These are phyloP conservation scores for Xylaria multiplex DNA, from an alignment of 2,329 filamentous ascomycete species.

Conservation along the genomic window DNA sequence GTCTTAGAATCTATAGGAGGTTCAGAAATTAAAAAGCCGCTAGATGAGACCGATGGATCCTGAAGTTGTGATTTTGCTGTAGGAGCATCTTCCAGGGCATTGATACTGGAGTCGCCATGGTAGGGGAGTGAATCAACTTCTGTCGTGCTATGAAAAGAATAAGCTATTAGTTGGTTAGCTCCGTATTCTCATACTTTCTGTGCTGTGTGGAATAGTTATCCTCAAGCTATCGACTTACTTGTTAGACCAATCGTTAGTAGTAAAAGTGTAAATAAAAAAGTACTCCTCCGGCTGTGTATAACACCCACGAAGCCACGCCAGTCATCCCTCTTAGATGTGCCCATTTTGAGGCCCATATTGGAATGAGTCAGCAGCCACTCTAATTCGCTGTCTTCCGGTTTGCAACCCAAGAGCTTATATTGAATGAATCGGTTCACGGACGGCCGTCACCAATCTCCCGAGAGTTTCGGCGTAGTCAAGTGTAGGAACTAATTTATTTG, in stretches of 20 bases:
- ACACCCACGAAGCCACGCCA: background rate
- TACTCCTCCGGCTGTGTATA: slow-evolving; percentile 4
- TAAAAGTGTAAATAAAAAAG: slow-evolving; percentile 17
- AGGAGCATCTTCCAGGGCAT: background rate
- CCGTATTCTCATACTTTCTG: background rate
- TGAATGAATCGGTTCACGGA: background rate
- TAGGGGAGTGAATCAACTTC: background rate
- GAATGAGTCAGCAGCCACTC: background rate
- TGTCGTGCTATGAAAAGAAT: slow-evolving; percentile 9
- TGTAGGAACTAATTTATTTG: background rate
- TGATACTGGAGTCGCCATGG: background rate
- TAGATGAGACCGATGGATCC: background rate
- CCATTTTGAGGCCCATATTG: background rate
- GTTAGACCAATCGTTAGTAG: slow-evolving; percentile 20
- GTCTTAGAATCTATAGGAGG: background rate
- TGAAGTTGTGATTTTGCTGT: background rate
- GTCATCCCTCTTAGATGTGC: background rate
- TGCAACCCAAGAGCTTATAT: background rate
- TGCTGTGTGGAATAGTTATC: background rate
- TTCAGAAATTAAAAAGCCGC: too few relatives aligned
- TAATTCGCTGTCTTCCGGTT: background rate
- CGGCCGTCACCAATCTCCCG: background rate
- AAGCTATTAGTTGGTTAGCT: slow-evolving; percentile 15
- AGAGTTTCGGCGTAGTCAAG: background rate
- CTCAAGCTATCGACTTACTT: slow-evolving; percentile 13